Conservation (phyloP, 139 green algal species). For the Desmodesmus armatus region DNA sequence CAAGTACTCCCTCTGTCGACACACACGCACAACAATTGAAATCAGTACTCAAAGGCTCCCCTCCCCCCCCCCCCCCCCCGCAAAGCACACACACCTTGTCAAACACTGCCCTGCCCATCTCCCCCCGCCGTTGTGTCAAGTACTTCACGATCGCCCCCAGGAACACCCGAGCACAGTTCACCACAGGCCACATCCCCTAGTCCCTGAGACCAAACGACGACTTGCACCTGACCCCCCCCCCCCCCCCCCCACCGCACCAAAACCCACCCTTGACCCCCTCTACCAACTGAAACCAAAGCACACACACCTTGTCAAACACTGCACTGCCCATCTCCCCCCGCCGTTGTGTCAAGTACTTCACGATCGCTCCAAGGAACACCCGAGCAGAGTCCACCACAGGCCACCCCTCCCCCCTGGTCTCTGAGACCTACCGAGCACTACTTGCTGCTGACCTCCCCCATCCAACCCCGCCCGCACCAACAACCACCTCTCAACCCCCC, state of each 20-base stretch:
- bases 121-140: slow-evolving; percentile 57
- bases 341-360: slow-evolving; percentile 66
- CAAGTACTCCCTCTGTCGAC: too few relatives aligned
- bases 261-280: too few relatives aligned
- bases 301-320: slow-evolving; percentile 69
- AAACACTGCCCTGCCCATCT: slow-evolving; percentile 64
- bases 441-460: not conserved
- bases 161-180: slow-evolving; percentile 84
- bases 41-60: too few relatives aligned
- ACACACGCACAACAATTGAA: too few relatives aligned
- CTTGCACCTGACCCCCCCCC: not conserved
- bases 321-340: slow-evolving; percentile 58
- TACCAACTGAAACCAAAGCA: too few relatives aligned
- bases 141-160: slow-evolving; percentile 71
- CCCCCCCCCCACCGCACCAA: too few relatives aligned
- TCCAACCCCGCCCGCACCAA: too few relatives aligned
- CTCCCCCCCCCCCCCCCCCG: slow-evolving; percentile 77
- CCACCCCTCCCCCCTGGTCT: slow-evolving; percentile 75
- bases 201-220: too few relatives aligned
- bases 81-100: slow-evolving; percentile 61
- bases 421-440: slow-evolving; percentile 71
- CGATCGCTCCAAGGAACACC: slow-evolving; percentile 85
- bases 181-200: slow-evolving; percentile 65
- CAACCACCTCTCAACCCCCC: too few relatives aligned
- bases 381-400: slow-evolving; percentile 59